phyloP scores from a whole-genome alignment of 2,329 filamentous ascomycete species.

The Fusarium humuli region DNA sequence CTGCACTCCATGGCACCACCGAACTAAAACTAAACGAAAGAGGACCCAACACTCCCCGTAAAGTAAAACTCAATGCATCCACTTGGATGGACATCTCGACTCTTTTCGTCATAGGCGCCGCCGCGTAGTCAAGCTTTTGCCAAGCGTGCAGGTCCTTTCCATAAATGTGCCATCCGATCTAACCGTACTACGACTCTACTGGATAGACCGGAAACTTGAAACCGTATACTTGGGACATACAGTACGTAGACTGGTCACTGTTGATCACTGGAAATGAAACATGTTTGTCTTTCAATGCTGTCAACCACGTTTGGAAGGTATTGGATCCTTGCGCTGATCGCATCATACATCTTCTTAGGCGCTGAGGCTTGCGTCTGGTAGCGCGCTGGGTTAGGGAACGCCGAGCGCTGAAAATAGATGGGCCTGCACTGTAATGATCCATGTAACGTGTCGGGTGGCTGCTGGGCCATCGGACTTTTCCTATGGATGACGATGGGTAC shows the following conservation, averaged over 20 bases:
- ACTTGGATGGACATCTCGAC: background rate
- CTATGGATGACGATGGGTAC: background rate
- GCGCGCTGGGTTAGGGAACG: background rate
- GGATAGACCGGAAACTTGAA: conserved; percentile 14
- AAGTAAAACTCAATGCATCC: background rate
- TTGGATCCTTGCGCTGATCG: conserved; percentile 8
- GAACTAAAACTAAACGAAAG: background rate
- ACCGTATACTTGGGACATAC: background rate
- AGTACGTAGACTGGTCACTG: background rate
- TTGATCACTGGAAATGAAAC: conserved; percentile 10
- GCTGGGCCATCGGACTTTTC: background rate
- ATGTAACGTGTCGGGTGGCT: conserved; percentile 8
- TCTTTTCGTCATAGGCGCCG: conserved; percentile 19
- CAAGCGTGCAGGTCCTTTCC: conserved; percentile 21
- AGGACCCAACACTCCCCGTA: background rate
- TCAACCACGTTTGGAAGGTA: background rate
- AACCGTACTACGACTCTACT: conserved; percentile 14
- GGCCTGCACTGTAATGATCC: background rate
- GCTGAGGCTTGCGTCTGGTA: background rate
- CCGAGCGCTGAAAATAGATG: background rate
- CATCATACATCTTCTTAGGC: background rate
- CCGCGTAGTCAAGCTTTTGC: conserved; percentile 32
- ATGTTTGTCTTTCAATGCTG: background rate
- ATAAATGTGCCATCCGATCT: conserved; percentile 31
- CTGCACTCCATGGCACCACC: background rate